Base-by-base conservation (phyloP, 2,329 filamentous ascomycete species). In the Cadophora malorum region DNA sequence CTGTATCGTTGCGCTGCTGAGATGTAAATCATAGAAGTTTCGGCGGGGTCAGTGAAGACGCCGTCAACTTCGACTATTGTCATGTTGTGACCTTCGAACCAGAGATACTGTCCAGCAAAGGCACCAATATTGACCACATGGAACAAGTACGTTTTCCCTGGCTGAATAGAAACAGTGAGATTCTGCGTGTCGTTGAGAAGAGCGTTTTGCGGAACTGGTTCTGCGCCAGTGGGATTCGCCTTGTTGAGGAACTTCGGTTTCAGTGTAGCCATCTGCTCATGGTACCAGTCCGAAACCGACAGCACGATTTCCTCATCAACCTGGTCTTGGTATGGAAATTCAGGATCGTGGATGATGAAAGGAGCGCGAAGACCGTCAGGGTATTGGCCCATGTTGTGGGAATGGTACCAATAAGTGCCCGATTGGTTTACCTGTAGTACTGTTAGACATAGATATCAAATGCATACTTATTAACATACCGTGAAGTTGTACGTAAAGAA, bases 401-500 rank as follows among this genome's bases (percentile, higher is more conserved):
- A 87, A 74, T 90, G 87, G 71, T 94, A 94, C 91, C 91, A 94
- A 78, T 92, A 94, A 0, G 90, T 92, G 33, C 91, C 91, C 0
- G 89, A 84, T 80, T 92, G 90, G 60, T 87, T 76, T 16, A 83
- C 75, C 83, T 85, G 25, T 31, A 19, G 38, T 63, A 45, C 12
- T 6, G 25, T 72, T 16, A 67, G 25, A 55, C 91, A 25, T 19
- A 16, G 19, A 4, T 33, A 14, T 50, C 21, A 33, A 23, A 49
- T 63, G 56, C 28, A 12, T 12, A 33, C 2, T 3, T 74, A 9
- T 3, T 10, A 2, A 68, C 74, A 70, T 72, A 90, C 87, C 14
- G 73, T 90, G 75, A 92, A 92, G 76, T 90, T 86, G 78, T 92
- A 94, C 2, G 85, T 88, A 73, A 93, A 89, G 12, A 81, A 85